Conservation (phyloP, 192 early-diverging fungal species). For the Thoreauomyces humboldtii region DNA sequence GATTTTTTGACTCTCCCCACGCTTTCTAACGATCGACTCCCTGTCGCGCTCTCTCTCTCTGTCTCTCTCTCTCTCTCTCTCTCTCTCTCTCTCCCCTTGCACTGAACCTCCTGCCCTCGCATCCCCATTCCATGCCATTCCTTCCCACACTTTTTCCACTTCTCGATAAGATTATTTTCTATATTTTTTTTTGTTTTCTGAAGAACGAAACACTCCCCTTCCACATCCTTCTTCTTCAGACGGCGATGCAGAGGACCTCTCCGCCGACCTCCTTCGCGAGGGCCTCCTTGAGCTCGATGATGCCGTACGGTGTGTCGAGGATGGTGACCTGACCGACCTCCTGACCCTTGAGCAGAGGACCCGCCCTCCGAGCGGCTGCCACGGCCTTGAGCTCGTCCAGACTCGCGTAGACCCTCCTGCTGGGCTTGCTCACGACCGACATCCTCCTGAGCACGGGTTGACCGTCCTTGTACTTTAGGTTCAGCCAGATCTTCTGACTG, state of each 20-base stretch:
- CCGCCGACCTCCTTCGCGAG: constrained; percentile 80
- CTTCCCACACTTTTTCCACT: too few relatives aligned
- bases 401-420: constrained; percentile 74
- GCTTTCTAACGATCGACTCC: too few relatives aligned
- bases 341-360: constrained; percentile 73
- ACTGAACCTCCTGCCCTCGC: too few relatives aligned
- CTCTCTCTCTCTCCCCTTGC: too few relatives aligned
- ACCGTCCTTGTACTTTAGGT: constrained; percentile 86
- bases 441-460: constrained; percentile 76
- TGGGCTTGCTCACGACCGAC: constrained; percentile 81
- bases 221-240: too few relatives aligned
- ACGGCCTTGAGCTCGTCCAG: constrained; percentile 72
- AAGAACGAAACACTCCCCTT: too few relatives aligned
- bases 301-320: constrained; percentile 79
- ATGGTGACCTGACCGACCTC: constrained; percentile 90
- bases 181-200: too few relatives aligned
- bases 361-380: constrained; percentile 69
- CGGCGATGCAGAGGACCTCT: constrained; percentile 62
- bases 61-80: too few relatives aligned
- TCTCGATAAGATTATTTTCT: too few relatives aligned
- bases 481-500: constrained; percentile 71
- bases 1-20: too few relatives aligned
- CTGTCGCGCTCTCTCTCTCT: too few relatives aligned
- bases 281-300: constrained; percentile 89
- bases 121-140: too few relatives aligned